A percentile compares a stretch with the other conserved stretches of the same genome.
phyloP scores from a whole-genome alignment of 768 basidiomycete species.

The Russula foetens region DNA sequence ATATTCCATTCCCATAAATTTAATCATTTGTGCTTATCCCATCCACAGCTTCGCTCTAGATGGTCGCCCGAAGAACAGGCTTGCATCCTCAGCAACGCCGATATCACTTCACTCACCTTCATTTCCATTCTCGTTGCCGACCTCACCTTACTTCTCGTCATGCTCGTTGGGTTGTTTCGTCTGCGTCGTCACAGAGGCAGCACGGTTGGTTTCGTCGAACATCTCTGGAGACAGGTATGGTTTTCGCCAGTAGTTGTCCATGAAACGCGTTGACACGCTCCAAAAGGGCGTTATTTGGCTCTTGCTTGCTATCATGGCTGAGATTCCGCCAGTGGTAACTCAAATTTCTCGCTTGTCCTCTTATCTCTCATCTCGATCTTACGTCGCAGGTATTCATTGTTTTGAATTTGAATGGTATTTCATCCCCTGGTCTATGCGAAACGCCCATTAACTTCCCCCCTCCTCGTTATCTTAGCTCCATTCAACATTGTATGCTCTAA shows the following conservation, averaged over 20 bases:
- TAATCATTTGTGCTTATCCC: not conserved
- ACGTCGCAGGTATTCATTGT: not conserved
- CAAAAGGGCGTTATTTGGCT: not conserved
- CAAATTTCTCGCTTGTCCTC: not conserved
- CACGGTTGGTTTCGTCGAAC: not conserved
- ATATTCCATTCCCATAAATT: not conserved
- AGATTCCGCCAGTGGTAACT: not conserved
- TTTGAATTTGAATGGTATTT: not conserved
- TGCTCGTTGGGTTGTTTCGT: not conserved
- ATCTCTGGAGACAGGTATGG: not conserved
- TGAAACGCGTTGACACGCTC: not conserved
- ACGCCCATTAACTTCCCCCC: too few species aligned
- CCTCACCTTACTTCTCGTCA: not conserved
- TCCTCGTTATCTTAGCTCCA: too few species aligned
- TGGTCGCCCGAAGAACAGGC: not conserved
- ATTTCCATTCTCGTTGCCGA: not conserved
- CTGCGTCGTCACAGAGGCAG: not conserved
- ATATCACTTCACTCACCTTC: too few species aligned
- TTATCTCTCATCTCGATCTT: not conserved
- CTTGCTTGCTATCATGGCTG: not conserved
- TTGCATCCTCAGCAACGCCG: not conserved
- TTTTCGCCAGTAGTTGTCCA: not conserved
- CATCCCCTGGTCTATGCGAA: too few species aligned
- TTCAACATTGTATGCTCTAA: too few species aligned
- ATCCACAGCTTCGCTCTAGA: not conserved